phyloP scores from a whole-genome alignment of 164 flowering plant genomes.

The Aristolochia fimbriata region DNA sequence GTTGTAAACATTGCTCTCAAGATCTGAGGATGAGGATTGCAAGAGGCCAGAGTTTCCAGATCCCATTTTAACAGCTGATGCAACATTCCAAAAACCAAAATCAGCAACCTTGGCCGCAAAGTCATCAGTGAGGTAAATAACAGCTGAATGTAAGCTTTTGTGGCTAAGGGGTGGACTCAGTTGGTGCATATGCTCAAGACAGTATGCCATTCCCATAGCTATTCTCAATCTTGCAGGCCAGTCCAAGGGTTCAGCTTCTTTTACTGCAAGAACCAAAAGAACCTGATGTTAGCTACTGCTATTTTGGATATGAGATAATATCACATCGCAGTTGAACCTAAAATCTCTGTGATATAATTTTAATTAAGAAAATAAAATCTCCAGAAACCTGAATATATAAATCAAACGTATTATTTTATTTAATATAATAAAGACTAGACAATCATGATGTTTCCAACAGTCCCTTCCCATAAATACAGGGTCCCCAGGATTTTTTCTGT shows the following conservation, averaged over 20 bases:
- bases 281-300: not conserved
- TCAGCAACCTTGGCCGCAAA: slow-evolving; percentile 76
- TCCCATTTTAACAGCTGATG: slow-evolving; percentile 24
- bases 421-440: no score
- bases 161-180: slow-evolving; percentile 46
- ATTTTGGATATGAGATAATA: not conserved
- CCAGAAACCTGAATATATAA: no score
- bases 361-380: no score
- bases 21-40: slow-evolving; percentile 18
- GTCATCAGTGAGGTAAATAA: slow-evolving; percentile 62
- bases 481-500: no score
- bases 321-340: not conserved
- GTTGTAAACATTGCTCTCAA: slow-evolving; percentile 40
- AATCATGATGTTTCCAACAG: no score
- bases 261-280: slow-evolving; percentile 34
- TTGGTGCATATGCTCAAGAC: slow-evolving; percentile 72
- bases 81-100: slow-evolving; percentile 37
- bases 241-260: slow-evolving; percentile 70
- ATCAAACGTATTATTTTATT: no score
- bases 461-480: no score
- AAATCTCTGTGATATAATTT: not conserved
- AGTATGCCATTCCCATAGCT: slow-evolving; percentile 71
- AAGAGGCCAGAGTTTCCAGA: slow-evolving; percentile 19
- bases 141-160: slow-evolving; percentile 40
- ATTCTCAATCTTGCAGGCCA: slow-evolving; percentile 59